Percentiles rank a stretch among this genome's conserved stretches.
Evolutionary conservation across 2,329 filamentous ascomycete species (phyloP).

Genomic region (Fusarium buxicola): DNA sequence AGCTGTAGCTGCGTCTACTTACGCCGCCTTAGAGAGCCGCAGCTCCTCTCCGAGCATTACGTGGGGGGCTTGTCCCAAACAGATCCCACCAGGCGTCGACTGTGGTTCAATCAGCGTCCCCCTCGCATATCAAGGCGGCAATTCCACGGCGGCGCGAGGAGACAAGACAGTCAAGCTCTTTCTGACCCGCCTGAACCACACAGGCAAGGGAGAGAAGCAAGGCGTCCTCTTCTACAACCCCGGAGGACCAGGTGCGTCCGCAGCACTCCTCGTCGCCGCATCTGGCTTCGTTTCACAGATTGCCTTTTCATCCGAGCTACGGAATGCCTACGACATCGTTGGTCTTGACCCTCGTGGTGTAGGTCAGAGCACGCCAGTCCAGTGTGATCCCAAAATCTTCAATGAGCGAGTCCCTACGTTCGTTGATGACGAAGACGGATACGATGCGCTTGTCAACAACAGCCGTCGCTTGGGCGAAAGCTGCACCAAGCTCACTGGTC

Average conservation of each 20-base stretch:
- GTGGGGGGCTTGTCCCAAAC: constrained; percentile 17
- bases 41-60: constrained; percentile 11
- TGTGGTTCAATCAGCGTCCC: constrained; percentile 34
- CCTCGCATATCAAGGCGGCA: constrained; percentile 30
- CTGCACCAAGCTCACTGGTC: constrained; percentile 38
- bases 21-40: background rate
- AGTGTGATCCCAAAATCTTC: constrained; percentile 51
- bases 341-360: constrained; percentile 58
- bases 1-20: background rate
- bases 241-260: constrained; percentile 38
- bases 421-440: constrained; percentile 8
- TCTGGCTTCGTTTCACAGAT: constrained; percentile 16
- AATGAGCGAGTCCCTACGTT: constrained; percentile 29
- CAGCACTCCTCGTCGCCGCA: constrained; percentile 17
- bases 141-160: constrained; percentile 24
- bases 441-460: constrained; percentile 24
- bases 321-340: constrained; percentile 54
- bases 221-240: constrained; percentile 39
- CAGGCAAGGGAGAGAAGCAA: constrained; percentile 25
- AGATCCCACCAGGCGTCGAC: constrained; percentile 29
- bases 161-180: constrained; percentile 19
- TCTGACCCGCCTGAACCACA: constrained; percentile 27
- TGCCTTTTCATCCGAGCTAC: constrained; percentile 27
- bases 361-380: constrained; percentile 54
- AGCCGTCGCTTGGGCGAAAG: constrained; percentile 36